Evolutionary conservation across 768 basidiomycete species (phyloP).

Genomic region (Lactifluus hygrophoroides): DNA sequence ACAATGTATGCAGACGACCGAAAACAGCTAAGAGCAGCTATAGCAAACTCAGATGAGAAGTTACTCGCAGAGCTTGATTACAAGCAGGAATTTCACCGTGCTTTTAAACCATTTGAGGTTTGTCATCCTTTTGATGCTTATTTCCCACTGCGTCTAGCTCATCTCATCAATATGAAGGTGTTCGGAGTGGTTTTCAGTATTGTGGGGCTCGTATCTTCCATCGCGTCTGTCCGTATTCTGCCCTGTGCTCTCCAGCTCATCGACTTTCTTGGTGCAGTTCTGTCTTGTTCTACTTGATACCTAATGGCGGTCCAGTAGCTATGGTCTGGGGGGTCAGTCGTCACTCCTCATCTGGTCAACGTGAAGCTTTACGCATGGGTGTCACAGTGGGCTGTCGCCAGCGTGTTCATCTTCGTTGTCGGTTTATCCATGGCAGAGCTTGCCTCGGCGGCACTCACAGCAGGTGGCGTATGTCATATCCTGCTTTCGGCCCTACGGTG

Average conservation of each 20-base stretch:
- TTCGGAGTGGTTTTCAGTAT: conserved; percentile 67
- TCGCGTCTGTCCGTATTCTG: conserved; percentile 36
- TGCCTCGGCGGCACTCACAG: conserved; percentile 63
- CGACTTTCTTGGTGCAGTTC: conserved; percentile 26
- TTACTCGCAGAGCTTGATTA: conserved; percentile 33
- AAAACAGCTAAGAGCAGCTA: not conserved
- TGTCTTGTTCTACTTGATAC: conserved; percentile 45
- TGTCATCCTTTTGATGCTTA: not conserved
- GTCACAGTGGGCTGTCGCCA: conserved; percentile 54
- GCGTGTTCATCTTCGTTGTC: conserved; percentile 52
- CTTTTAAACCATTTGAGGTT: conserved; percentile 28
- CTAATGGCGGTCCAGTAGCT: conserved; percentile 59
- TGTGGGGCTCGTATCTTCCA: conserved; percentile 59
- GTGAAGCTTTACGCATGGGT: not conserved
- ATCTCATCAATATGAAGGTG: conserved; percentile 33
- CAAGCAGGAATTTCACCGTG: conserved; percentile 35
- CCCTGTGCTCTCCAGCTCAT: not conserved
- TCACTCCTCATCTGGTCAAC: not conserved
- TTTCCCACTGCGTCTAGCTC: too few relatives aligned
- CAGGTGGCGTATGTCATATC: conserved; percentile 47
- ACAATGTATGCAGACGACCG: not conserved
- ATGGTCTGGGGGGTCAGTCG: conserved; percentile 65
- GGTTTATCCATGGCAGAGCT: conserved; percentile 64
- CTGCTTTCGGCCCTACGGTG: not conserved
- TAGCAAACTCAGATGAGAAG: conserved; percentile 20